Conservation (phyloP, 2,329 filamentous ascomycete species). For the Stagonosporopsis vannaccii region DNA sequence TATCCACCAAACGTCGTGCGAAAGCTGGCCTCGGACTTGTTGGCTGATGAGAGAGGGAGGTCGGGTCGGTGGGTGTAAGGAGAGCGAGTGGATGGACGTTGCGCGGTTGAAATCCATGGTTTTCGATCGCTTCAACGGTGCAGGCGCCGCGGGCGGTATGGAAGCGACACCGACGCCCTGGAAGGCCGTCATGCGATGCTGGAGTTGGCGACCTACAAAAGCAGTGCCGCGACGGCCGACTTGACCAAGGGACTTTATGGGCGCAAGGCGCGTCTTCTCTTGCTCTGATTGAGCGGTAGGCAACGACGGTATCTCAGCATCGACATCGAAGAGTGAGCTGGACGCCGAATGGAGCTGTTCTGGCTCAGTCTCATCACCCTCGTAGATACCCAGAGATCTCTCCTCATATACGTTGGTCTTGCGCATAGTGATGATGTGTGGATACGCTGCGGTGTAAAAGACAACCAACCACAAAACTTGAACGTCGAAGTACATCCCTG, state of each 20-base stretch:
- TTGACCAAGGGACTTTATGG: constrained; percentile 15
- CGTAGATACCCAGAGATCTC: constrained; percentile 28
- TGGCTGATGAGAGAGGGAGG: constrained; percentile 31
- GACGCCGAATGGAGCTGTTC: constrained; percentile 32
- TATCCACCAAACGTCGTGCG: constrained; percentile 35
- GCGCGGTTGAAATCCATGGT: constrained; percentile 29
- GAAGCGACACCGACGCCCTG: constrained; percentile 32
- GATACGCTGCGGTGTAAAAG: constrained; percentile 32
- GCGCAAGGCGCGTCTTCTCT: constrained; percentile 17
- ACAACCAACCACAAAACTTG: constrained; percentile 32
- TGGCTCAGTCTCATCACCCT: constrained; percentile 28
- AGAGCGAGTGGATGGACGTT: constrained; percentile 28
- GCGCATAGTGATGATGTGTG: constrained; percentile 34
- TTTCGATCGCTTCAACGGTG: constrained; percentile 18
- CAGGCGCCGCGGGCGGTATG: constrained; percentile 13
- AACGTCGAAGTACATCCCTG: constrained; percentile 31
- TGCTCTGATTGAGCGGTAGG: constrained; percentile 11
- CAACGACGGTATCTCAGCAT: constrained; percentile 21
- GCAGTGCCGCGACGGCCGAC: constrained; percentile 27
- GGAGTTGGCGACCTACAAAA: constrained; percentile 31
- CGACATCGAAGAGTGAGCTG: constrained; percentile 30
- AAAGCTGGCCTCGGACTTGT: constrained; percentile 32
- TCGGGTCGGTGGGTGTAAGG: constrained; percentile 19
- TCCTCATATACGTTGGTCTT: constrained; percentile 34
- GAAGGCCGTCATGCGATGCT: constrained; percentile 31